phyloP scores from a whole-genome alignment of 1,284 basidiomycete species.

The Apiotrichum brassicae region DNA sequence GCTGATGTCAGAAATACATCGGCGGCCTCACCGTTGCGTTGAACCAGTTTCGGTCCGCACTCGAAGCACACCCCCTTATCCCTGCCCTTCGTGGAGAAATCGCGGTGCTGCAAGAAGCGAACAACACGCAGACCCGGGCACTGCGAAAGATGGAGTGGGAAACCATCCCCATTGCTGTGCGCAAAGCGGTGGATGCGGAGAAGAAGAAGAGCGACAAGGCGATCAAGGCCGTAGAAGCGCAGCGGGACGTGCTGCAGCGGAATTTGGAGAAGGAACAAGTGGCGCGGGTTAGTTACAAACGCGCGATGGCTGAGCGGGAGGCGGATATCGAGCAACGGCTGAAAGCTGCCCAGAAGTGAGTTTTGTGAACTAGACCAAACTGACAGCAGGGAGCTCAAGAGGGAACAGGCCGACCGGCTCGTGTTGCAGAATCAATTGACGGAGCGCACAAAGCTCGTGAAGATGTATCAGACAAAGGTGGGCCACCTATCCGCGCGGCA shows the following conservation, averaged over 20 bases:
- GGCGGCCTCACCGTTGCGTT: conserved; percentile 25
- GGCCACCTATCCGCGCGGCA: not conserved
- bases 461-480: conserved; percentile 22
- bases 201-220: conserved; percentile 5
- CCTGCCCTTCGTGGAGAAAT: conserved; percentile 7
- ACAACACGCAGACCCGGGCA: not conserved
- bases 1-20: conserved; percentile 28
- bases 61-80: conserved; percentile 19
- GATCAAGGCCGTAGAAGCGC: conserved; percentile 14
- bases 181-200: conserved; percentile 13
- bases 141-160: not conserved
- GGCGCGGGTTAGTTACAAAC: no score
- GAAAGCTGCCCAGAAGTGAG: conserved; percentile 15
- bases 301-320: conserved; percentile 17
- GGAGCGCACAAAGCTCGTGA: conserved; percentile 26
- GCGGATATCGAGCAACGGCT: conserved; percentile 14
- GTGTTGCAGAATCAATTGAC: conserved; percentile 12
- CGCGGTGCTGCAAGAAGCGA: not conserved
- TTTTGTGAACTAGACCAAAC: not conserved
- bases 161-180: conserved; percentile 1
- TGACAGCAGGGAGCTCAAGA: conserved; percentile 7
- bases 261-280: conserved; percentile 26
- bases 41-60: conserved; percentile 19
- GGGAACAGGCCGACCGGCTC: conserved; percentile 13
- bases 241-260: conserved; percentile 17